Evolutionary conservation across 2,329 filamentous ascomycete species (phyloP).

Genomic region (Ceratocystis eucalypticola): DNA sequence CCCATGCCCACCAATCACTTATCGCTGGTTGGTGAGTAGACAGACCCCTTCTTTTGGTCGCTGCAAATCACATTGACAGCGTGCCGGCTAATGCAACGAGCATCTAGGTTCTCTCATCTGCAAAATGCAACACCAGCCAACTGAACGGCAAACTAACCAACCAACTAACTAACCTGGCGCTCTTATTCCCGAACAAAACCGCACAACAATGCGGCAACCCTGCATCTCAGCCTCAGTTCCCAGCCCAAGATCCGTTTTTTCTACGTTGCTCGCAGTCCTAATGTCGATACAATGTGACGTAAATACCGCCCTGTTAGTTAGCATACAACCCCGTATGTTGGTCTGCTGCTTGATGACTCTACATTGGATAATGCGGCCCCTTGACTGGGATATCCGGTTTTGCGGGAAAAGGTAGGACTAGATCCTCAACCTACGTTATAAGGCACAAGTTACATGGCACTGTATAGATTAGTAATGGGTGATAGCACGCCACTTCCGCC

Average conservation of each 20-base stretch:
- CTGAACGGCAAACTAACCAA: background rate
- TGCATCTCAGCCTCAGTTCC: background rate
- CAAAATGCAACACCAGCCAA: slow-evolving; percentile 3
- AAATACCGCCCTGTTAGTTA: background rate
- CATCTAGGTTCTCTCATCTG: background rate
- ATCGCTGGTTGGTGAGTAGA: background rate
- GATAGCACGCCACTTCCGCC: background rate
- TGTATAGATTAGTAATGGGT: background rate
- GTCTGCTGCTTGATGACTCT: no score
- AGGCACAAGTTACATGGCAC: background rate
- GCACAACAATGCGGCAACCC: background rate
- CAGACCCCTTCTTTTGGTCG: background rate
- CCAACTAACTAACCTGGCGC: background rate
- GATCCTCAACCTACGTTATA: background rate
- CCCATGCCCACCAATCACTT: no score
- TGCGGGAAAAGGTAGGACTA: background rate
- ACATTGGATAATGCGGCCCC: background rate
- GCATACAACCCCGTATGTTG: background rate
- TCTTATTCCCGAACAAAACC: background rate
- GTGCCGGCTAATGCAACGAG: background rate
- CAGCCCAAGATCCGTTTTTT: background rate
- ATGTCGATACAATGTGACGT: background rate
- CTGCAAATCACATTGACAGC: background rate
- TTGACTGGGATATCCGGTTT: slow-evolving; percentile 1
- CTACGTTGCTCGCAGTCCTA: background rate